Base-by-base conservation (phyloP, 2,329 filamentous ascomycete genomes). In the Aspergillus flavus region DNA sequence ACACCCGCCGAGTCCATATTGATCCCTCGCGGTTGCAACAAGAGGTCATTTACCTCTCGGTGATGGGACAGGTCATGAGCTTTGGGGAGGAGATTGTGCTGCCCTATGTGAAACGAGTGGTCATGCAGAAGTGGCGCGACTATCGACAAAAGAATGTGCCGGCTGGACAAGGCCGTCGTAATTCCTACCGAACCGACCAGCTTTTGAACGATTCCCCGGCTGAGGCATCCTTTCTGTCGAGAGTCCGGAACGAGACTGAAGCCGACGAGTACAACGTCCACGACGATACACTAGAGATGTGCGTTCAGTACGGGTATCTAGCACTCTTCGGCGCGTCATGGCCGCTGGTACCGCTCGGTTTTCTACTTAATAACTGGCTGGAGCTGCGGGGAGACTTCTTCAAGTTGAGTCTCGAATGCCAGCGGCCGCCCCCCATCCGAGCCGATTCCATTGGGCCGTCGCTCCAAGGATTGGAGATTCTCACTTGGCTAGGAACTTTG, bases 381-480 rank as follows among this genome's bases (percentile, higher is more conserved):
- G 95, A 98, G 76, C 86, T 98, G 45, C 91, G 95, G 48, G 92
- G 92, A 0, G 95, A 99, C 74, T 94, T 94, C 2, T 86, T 97
- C 80, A 99, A 99, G 78, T 96, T 98, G 71, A 93, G 93, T 61
- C 85, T 93, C 55, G 91, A 94, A 76, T 94, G 92, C 83, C 91
- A 94, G 72, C 89, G 95, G 4, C 95, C 95, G 0, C 92, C 92
- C 43, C 95, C 95, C 0, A 93, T 91, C 86, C 88, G 95, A 59
- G 89, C 93, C 1, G 95, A 98, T 79, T 95, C 92, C 1, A 98
- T 99, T 69, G 95, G 95, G 0, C 94, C 95, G 0, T 98, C 93
- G 91, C 83, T 98, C 14, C 87, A 93, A 68, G 89, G 91, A 1
- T 83, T 99, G 2, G 90, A 89, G 19, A 96, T 98, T 75, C 82